Evolutionary conservation across 164 flowering plant species (phyloP), one percentile per base, ranked within the genome.

Genomic region (Tetrastigma voinierianum): DNA sequence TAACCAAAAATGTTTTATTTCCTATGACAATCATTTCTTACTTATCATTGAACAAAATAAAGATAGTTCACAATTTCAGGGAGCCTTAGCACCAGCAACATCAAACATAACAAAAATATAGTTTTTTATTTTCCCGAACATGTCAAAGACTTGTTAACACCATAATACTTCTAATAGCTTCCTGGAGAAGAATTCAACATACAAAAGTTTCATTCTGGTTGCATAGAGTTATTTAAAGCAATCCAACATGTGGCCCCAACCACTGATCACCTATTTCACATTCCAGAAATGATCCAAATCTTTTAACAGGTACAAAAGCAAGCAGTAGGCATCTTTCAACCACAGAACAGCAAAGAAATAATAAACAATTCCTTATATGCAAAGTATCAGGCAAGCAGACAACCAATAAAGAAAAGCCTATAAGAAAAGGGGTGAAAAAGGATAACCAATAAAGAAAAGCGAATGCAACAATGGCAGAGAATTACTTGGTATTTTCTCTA

Each of bases 401-500:
- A 7, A 32, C 40, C 7, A 32, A 32, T 32, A 59, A 45, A 60
- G 9, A 18, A 13, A 20, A 8, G 32, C 11, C 43, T 14, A 16
- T 40, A 2, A 2, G 14, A 15, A n/a, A 57, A 57, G 45, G 24
- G 47, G 47, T n/a, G n/a, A n/a, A 48, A 15, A 25, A n/a, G 16
- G 54, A 11, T 24, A 52, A 45, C 15, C 18, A 21, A 51, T 1
- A 47, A n/a, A 9, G 45, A 47, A 46, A 17, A n/a, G 56, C 25
- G 21, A 46, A 65, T 47, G 57, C 43, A 20, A 12, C 13, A 53
- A 46, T 6, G 16, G 24, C 23, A 66, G 68, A 61, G 49, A 69
- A 52, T 80, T 88, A 96, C 99, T 96, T 96, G 76, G 88, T 82
- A 74, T 89, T 89, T 78, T 96, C 99, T 80, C 93, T 82, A 15